A percentile compares a stretch with the other conserved stretches of the same genome.
These are phyloP conservation scores for Apiospora rasikravindrae DNA, from an alignment of 2,329 filamentous ascomycete species.

Conservation along the genomic window DNA sequence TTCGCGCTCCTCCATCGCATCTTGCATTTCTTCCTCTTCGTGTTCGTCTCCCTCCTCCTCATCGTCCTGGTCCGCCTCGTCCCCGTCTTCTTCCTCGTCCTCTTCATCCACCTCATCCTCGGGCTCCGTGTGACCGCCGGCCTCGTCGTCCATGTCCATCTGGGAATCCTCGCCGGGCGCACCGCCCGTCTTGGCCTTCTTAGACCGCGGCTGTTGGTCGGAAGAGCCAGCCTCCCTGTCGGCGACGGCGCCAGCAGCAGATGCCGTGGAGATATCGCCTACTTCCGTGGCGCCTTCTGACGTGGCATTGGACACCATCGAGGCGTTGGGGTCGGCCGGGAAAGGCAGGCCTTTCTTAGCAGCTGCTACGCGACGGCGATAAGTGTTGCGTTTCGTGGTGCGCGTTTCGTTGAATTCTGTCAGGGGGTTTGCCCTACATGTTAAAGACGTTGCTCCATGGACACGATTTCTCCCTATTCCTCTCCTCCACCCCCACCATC, in stretches of 20 bases:
- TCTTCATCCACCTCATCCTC: slow-evolving; percentile 51
- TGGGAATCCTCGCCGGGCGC: slow-evolving; percentile 46
- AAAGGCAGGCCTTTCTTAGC: slow-evolving; percentile 55
- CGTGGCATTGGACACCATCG: slow-evolving; percentile 34
- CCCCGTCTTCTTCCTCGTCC: slow-evolving; percentile 52
- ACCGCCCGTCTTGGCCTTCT: slow-evolving; percentile 45
- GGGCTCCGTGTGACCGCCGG: slow-evolving; percentile 41
- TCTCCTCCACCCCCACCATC: not conserved
- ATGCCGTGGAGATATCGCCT: slow-evolving; percentile 28
- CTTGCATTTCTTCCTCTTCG: slow-evolving; percentile 50
- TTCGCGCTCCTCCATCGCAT: slow-evolving; percentile 42
- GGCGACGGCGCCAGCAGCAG: slow-evolving; percentile 25
- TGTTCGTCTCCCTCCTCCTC: slow-evolving; percentile 51
- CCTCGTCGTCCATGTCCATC: slow-evolving; percentile 49
- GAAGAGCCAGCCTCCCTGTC: slow-evolving; percentile 31
- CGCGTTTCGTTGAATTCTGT: slow-evolving; percentile 75
- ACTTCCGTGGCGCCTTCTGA: slow-evolving; percentile 26
- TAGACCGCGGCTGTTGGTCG: slow-evolving; percentile 39
- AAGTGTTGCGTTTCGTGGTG: slow-evolving; percentile 75
- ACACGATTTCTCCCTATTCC: not conserved
- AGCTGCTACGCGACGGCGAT: slow-evolving; percentile 72
- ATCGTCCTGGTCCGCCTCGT: slow-evolving; percentile 59
- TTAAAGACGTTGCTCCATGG: slow-evolving; percentile 18
- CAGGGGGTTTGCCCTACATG: not conserved
- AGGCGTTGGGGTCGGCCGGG: slow-evolving; percentile 41